Base-by-base conservation (phyloP, 1,139 yeast species). In the Eremothecium cymbalariae region DNA sequence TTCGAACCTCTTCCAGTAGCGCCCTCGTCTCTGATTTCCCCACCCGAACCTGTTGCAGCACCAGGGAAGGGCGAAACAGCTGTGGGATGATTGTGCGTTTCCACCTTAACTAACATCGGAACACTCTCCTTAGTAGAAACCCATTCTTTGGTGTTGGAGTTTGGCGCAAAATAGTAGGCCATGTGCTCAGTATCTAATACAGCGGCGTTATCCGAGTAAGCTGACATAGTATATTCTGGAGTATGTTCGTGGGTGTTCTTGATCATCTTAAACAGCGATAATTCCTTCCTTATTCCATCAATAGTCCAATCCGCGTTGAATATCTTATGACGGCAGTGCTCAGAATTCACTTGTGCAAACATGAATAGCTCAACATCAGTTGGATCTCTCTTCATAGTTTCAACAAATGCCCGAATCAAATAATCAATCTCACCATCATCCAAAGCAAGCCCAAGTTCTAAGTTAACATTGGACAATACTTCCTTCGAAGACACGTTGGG, bases 1-100 rank as follows among this genome's bases (percentile, higher is more conserved):
- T 85, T 84, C 17, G 98, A 90, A 34, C 99, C 99, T 60, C 96
- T 76, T 45, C 99, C 99, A 14, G 90, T 95, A 18, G 99, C 98
- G 64, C 97, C 98, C 65, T 93, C 99, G 61, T 93, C 99, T 70
- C 99, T 83, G 53, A 93, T 93, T 64, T 93, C 99, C 65, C 99
- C 99, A 60, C 99, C 99, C 14, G 98, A 88, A 46, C 99, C 99
- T 13, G 99, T 93, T 24, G 99, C 95, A 24, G 99, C 99, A 62
- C 99, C 99, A 4, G 98, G 90, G 63, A 84, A 93, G 22, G 99
- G 99, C 18, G 97, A 88, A 8, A 93, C 96, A 0, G 98, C 98
- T 24, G 99, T 93, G 36, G 99, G 99, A 59, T 93, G 99, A 64
- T 93, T 93, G 60, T 93, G 99, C 20, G 99, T 93, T 64, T 93